Base-by-base conservation (phyloP, 345 rosid species). In the Luvunga scandens region DNA sequence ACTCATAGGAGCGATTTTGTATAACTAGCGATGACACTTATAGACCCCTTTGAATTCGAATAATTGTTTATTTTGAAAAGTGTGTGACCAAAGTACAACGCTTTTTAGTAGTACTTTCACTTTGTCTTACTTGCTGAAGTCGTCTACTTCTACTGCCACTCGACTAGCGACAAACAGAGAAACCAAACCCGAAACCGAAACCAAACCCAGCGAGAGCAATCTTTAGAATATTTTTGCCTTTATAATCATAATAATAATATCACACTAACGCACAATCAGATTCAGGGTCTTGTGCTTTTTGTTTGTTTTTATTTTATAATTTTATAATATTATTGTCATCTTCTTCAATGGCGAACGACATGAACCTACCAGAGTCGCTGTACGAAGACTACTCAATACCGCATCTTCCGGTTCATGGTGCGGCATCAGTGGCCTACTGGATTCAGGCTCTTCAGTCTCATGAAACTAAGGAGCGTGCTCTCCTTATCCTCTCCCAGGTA, bases 401-500 rank as follows among this genome's bases (percentile, higher is more conserved):
- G 50, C 5, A 53, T 18, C 21, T 0, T 18, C 2, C 57, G 22
- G 57, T 4, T 53, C 21, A 53, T 18, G 22, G 22, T 18, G 1
- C 57, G 6, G 30, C 48, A 10, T 31, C 59, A 9, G 57, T 69
- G 28, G 31, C 10, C 22, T 25, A 34, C 10, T 80, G 82, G 89
- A 75, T 90, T 77, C 7, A 5, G 28, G 85, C 81, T 53, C 77
- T 90, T 33, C 75, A 75, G 2, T 71, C 38, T 27, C 57, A 9
- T 13, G 21, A n/a, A 30, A 64, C 75, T 13, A 76, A 79, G 50
- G 81, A 86, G 31, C 33, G 13, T 0, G 83, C 90, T 2, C 83
- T 90, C 30, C 62, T 45, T 0, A 50, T 81, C 50, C 90, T 90
- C 25, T 39, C 64, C 13, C 48, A 75, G 84, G 91, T 79, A 64